Conservation (phyloP, 768 basidiomycete species). For the Collybia nuda region DNA sequence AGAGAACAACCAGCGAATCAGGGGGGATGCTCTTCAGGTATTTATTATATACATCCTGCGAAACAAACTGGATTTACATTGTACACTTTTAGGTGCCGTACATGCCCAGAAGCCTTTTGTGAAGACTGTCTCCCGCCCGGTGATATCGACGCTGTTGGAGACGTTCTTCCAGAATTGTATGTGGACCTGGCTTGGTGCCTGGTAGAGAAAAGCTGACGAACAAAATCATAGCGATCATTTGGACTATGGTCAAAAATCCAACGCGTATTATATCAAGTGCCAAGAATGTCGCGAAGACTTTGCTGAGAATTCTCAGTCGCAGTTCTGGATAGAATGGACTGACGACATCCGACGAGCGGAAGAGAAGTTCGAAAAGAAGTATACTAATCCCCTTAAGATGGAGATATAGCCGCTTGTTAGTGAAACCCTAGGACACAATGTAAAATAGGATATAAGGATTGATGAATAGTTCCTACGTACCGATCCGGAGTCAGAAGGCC, state of each 20-base stretch:
- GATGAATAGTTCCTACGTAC: no score
- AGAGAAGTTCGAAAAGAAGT: conserved; percentile 24
- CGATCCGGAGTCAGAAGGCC: no score
- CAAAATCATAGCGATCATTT: conserved; percentile 34
- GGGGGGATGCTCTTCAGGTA: conserved; percentile 64
- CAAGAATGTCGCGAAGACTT: conserved; percentile 44
- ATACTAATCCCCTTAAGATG: background rate
- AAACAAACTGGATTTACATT: background rate
- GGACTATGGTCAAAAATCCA: conserved; percentile 31
- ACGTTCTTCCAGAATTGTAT: conserved; percentile 58
- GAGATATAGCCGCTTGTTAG: no score
- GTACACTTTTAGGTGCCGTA: conserved; percentile 47
- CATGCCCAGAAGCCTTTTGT: conserved; percentile 59
- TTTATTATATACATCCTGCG: background rate
- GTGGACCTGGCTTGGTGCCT: conserved; percentile 15
- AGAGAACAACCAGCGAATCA: conserved; percentile 39
- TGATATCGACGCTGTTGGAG: conserved; percentile 52
- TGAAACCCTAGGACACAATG: no score
- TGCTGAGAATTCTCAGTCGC: conserved; percentile 25
- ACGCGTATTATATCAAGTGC: conserved; percentile 51
- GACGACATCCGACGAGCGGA: conserved; percentile 38
- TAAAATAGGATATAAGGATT: no score
- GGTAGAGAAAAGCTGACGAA: background rate
- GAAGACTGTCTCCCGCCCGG: conserved; percentile 58
- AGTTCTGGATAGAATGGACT: conserved; percentile 41